Base-by-base conservation (phyloP, 495 filamentous ascomycete species). In the Penicillium tannophilum region DNA sequence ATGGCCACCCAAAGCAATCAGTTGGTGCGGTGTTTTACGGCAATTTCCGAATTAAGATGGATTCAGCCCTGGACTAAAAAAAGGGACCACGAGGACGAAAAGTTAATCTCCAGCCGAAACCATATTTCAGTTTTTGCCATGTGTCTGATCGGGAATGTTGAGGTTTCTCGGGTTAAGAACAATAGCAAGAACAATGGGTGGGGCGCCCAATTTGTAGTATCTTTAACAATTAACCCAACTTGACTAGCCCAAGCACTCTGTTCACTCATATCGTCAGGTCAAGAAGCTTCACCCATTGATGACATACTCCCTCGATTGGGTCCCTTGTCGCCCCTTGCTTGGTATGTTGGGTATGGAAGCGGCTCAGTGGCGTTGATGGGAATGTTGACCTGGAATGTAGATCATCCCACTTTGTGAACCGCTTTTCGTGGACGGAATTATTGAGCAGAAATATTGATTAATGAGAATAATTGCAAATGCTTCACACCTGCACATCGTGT, bases 81-180 rank as follows among this genome's bases (percentile, higher is more conserved):
- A 54, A 60, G 60, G 30, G 16, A 57, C 63, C 63, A 65, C 60
- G 63, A 52, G 63, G 39, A 16, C 14, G 12, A 36, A 36, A 17
- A 17, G 11, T 41, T 46, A 24, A 46, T 46, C 43, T 46, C 19
- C 52, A 39, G 48, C 54, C 54, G 48, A 47, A 57, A 61, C 59
- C 54, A 28, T 54, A 31, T 12, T 30, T 0, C 12, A 20, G 11
- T 20, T 57, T 50, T 7, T 12, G 7, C 17, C 20, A 33, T 42
- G 35, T 53, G n/a, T 28, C 5, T 7, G 20, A 47, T 47, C 45
- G 45, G 43, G 43, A 24, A 24, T 45, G 23, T 19, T 19, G 43
- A 8, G 17, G 16, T 1, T 19, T 45, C 20, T 12, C 2, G 16
- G 19, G 6, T 4, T 11, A 1, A 41, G 39, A 39, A 17, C 16